Conservation (phyloP, 2,329 filamentous ascomycete species). For the Colletotrichum sp. region DNA sequence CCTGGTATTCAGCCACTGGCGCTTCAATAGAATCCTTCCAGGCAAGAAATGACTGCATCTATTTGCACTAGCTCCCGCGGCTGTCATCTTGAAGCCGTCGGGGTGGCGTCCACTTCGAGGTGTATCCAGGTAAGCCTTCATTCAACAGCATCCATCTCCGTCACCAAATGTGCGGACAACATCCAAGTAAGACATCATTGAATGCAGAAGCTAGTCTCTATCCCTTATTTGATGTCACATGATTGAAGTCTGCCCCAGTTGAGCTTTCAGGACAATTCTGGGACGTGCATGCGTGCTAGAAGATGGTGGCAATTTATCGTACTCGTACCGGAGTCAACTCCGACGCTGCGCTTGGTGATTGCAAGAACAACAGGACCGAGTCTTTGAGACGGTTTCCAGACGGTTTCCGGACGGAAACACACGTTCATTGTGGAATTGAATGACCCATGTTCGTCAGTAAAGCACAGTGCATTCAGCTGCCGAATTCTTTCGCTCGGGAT, state of each 20-base stretch:
- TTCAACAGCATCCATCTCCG: too few species aligned
- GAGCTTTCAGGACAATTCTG: neutral
- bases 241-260: neutral
- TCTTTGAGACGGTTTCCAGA: neutral
- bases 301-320: neutral
- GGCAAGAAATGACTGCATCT: too few species aligned
- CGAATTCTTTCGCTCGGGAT: neutral
- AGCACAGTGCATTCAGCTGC: neutral
- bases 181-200: too few species aligned
- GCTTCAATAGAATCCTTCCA: too few species aligned
- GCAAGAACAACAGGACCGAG: neutral
- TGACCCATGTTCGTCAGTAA: neutral
- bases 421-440: neutral
- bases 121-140: too few species aligned
- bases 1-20: too few species aligned
- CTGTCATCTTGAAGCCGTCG: too few species aligned
- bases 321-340: neutral
- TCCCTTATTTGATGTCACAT: too few species aligned
- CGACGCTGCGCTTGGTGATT: neutral
- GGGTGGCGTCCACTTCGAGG: too few species aligned
- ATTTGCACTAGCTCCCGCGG: too few species aligned
- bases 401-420: fast-evolving
- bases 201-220: too few species aligned
- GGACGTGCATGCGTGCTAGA: neutral
- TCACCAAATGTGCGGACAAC: too few species aligned